Base-by-base conservation (phyloP, 78 protist species). In the Polysphondylium violaceum region DNA sequence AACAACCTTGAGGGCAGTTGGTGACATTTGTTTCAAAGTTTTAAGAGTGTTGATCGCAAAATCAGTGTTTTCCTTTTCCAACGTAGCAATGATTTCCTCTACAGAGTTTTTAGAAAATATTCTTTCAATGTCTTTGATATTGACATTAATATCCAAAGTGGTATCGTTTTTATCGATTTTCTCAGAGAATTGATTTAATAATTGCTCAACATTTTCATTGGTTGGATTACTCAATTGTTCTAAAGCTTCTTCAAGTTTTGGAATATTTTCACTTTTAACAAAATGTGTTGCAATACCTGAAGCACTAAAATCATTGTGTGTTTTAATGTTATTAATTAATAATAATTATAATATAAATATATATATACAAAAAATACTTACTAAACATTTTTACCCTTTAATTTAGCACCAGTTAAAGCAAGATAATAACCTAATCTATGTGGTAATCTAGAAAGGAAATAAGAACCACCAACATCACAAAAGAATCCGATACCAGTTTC, bases 401-500 rank as follows among this genome's bases (percentile, higher is more conserved):
- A 9, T 51, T 83, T 83, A 36, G 59, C 74, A 19, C 98, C 98
- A 0, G 97, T 97, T 14, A 97, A 78, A 31, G 92, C 97, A 3
- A 97, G 68, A 91, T 93, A 97, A 77, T 89, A 65, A 5, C 97
- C 91, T 5, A 14, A 36, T 43, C 59, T n/a, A 36, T 83, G 29
- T 38, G 72, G 43, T 7, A 55, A 12, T 36, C 83, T 59, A 56
- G 85, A 68, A 1, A 91, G 12, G 85, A 91, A 91, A 21, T 74
- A 53, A 0, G 71, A 44, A 2, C 95, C 97, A 67, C 97, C 96
- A 0, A 94, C 97, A 55, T 94, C 97, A 33, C 95, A 89, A 78
- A 96, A 96, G 77, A 95, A 71, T 40, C 97, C 97, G n/a, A 95
- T 95, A 19, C 71, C 89, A 0, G 88, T 93, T 64, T 97, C 98